A percentile compares a stretch with the other conserved stretches of the same genome.
phyloP scores from a whole-genome alignment of 805 yeast genomes.

The Candida gorgasii region DNA sequence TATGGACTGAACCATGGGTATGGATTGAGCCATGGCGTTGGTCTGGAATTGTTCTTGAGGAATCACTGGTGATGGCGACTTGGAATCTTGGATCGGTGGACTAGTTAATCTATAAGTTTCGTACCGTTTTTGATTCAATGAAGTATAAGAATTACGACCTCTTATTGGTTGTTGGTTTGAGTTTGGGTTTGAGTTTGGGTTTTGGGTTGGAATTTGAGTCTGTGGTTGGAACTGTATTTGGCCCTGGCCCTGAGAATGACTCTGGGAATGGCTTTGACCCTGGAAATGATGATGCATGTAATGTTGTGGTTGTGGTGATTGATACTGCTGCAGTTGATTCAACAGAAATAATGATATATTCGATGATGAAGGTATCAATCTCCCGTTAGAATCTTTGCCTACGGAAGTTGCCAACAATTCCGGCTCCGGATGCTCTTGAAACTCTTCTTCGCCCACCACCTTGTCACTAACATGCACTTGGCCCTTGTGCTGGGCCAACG shows the following conservation, averaged over 20 bases:
- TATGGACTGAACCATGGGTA: conserved; percentile 24
- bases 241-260: too few relatives aligned
- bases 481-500: conserved; percentile 16
- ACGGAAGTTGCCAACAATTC: conserved; percentile 44
- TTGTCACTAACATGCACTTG: not conserved
- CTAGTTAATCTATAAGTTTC: conserved; percentile 38
- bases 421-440: conserved; percentile 44
- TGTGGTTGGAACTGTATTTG: too few relatives aligned
- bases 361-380: conserved; percentile 43
- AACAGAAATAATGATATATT: conserved; percentile 41
- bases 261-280: too few relatives aligned
- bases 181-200: too few relatives aligned
- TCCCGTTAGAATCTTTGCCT: conserved; percentile 41
- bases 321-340: conserved; percentile 22
- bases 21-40: too few relatives aligned
- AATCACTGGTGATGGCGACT: conserved; percentile 10
- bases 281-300: too few relatives aligned
- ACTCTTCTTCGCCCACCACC: not conserved
- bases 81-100: conserved; percentile 21
- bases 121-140: conserved; percentile 30
- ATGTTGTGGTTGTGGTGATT: conserved; percentile 1
- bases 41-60: conserved; percentile 1
- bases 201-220: too few relatives aligned
- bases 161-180: conserved; percentile 10
- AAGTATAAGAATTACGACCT: conserved; percentile 24